phyloP scores from a whole-genome alignment of 805 yeast species.

The Blastobotrys peoriensis region DNA sequence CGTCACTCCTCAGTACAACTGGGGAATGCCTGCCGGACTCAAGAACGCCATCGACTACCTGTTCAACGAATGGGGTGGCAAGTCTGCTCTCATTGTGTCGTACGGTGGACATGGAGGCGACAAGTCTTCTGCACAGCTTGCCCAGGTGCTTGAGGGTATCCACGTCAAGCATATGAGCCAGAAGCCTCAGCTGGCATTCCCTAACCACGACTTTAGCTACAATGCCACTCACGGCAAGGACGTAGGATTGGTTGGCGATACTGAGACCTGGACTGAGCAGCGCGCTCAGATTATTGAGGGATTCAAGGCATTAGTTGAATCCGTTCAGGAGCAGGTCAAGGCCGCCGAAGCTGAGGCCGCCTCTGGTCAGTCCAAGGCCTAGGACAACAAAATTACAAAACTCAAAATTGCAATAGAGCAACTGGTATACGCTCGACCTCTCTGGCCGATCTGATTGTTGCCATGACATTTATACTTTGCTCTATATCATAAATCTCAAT shows the following conservation, averaged over 20 bases:
- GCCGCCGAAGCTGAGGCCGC: too few species aligned
- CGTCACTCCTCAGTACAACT: conserved; percentile 36
- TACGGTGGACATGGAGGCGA: conserved; percentile 32
- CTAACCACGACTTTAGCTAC: neutral
- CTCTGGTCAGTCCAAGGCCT: too few species aligned
- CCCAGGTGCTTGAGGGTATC: conserved; percentile 9
- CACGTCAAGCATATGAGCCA: conserved; percentile 1
- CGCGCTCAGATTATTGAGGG: neutral
- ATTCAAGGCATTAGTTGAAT: neutral
- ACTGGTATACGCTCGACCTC: too few species aligned
- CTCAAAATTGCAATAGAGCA: too few species aligned
- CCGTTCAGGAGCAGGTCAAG: neutral
- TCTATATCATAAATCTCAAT: too few species aligned
- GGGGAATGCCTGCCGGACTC: conserved; percentile 34
- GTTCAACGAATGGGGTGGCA: conserved; percentile 31
- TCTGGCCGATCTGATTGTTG: too few species aligned
- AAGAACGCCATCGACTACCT: conserved; percentile 36
- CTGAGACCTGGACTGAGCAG: neutral
- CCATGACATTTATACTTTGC: too few species aligned
- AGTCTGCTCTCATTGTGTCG: conserved; percentile 31
- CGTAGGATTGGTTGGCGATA: neutral
- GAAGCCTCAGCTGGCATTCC: neutral
- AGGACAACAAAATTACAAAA: too few species aligned
- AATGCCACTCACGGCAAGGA: neutral
- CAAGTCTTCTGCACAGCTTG: conserved; percentile 23